These are phyloP conservation scores for Calocybe gambosa DNA, from an alignment of 1,284 basidiomycete species.

Conservation along the genomic window DNA sequence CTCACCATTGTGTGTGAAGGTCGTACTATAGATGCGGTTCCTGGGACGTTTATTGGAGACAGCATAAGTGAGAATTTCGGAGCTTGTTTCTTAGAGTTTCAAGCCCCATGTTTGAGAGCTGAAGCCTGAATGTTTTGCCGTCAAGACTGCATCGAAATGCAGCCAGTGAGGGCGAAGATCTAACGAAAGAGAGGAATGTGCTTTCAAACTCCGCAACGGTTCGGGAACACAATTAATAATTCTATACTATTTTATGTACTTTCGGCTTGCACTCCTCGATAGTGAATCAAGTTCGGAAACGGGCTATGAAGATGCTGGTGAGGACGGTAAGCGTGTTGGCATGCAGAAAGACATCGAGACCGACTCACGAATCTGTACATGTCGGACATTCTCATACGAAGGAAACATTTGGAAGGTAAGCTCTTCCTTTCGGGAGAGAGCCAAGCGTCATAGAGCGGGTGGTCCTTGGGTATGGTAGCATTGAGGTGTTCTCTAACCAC, in stretches of 20 bases:
- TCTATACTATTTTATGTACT: neutral
- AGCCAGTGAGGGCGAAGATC: no score
- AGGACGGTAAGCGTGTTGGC: conserved; percentile 7
- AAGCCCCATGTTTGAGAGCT: neutral
- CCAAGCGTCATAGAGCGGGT: conserved; percentile 39
- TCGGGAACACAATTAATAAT: no score
- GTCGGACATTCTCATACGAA: conserved; percentile 47
- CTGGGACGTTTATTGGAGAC: neutral
- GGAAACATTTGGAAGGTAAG: conserved; percentile 45
- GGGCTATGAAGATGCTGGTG: conserved; percentile 44
- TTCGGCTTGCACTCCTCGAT: conserved; percentile 25
- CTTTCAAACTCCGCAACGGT: conserved; percentile 5
- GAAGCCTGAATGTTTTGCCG: no score
- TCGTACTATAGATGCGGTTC: neutral
- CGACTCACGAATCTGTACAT: conserved; percentile 44
- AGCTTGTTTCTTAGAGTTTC: neutral
- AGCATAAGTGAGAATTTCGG: neutral
- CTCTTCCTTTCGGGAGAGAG: conserved; percentile 39
- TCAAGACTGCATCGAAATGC: no score
- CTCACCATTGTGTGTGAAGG: conserved; percentile 7
- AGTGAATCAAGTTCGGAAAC: conserved; percentile 46
- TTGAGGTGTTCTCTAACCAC: conserved; percentile 37
- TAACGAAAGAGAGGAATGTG: neutral
- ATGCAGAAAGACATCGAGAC: neutral
- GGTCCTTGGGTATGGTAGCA: conserved; percentile 34